Base-by-base conservation (phyloP, 164 flowering plant species). In the Malania oleifera region DNA sequence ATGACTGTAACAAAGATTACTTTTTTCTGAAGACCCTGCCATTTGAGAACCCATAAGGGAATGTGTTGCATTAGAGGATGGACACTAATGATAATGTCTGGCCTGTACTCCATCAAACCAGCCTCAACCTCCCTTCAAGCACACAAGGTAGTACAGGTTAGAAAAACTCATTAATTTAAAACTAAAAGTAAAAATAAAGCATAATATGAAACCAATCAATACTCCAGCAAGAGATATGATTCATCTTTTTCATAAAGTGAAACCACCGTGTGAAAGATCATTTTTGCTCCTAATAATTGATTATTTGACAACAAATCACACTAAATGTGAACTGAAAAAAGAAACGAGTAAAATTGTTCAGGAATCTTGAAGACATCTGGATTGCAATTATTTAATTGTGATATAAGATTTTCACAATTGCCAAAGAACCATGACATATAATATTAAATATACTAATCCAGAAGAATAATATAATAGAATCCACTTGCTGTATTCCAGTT, bases 41-140 rank as follows among this genome's bases (percentile, higher is more conserved):
- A 87, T 74, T 84, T 92, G 10, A 92, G 97, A 65, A 89, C 97
- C 96, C 90, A 80, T 50, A 92, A 48, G 25, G 98, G 97, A 57
- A 92, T 84, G 54, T 92, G 98, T 62, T 92, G 98, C 98, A 92
- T 92, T 15, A 92, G 78, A 50, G 98, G 98, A 71, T 92, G 98
- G 19, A 89, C 98, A 61, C 96, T 89, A 23, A 92, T 92, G 64
- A 92, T 92, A 55, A 92, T 87, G 54, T 92, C 98, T 11, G 98
- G 98, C 63, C 86, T 87, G 87, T 89, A 92, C 77, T 92, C 84
- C 98, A 92, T 92, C 60, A 92, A 64, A 51, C 98, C 98, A 46
- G 93, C 98, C 65, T 89, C 98, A 51, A 92, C 96, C 67, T 86
- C 89, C 76, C 98, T 92, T 58, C 67, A 70, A 20, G 52, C 31